phyloP scores from a whole-genome alignment of 768 basidiomycete genomes.

The Rhizopogon vulgaris region DNA sequence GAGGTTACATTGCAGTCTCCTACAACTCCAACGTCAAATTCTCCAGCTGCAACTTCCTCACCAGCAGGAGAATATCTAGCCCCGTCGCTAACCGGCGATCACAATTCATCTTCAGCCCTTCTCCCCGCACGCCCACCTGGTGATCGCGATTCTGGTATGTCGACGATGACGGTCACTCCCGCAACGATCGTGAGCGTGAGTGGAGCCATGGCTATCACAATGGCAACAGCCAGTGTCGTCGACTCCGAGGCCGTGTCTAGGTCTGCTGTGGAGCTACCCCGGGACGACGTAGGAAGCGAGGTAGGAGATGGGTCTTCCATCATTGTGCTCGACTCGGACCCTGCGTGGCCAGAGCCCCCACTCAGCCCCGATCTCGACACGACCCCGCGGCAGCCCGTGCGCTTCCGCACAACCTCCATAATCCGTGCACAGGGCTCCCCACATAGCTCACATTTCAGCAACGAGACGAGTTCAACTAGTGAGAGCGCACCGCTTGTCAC shows the following conservation, averaged over 20 bases:
- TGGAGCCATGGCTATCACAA: conserved; percentile 40
- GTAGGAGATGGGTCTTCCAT: background rate
- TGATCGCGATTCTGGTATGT: conserved; percentile 30
- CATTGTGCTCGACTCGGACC: background rate
- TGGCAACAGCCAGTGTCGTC: conserved; percentile 46
- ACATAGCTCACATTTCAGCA: conserved; percentile 40
- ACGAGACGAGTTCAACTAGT: conserved; percentile 28
- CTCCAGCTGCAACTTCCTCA: background rate
- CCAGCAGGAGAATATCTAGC: background rate
- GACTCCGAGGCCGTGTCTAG: conserved; percentile 24
- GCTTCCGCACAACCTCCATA: conserved; percentile 24
- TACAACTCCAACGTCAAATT: background rate
- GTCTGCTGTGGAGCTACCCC: background rate
- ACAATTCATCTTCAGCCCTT: conserved; percentile 14
- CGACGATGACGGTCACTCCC: conserved; percentile 36
- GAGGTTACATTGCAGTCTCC: background rate
- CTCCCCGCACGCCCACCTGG: conserved; percentile 9
- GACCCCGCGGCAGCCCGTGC: conserved; percentile 19
- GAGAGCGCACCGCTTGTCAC: conserved; percentile 14
- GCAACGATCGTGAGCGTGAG: conserved; percentile 41
- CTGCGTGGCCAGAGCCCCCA: conserved; percentile 18
- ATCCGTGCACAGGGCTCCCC: conserved; percentile 36
- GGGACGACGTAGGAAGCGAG: background rate
- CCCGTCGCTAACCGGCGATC: background rate
- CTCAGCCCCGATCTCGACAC: conserved; percentile 18